Conservation (phyloP, 73 alveolate genomes). For the Strombidium stylifer region DNA sequence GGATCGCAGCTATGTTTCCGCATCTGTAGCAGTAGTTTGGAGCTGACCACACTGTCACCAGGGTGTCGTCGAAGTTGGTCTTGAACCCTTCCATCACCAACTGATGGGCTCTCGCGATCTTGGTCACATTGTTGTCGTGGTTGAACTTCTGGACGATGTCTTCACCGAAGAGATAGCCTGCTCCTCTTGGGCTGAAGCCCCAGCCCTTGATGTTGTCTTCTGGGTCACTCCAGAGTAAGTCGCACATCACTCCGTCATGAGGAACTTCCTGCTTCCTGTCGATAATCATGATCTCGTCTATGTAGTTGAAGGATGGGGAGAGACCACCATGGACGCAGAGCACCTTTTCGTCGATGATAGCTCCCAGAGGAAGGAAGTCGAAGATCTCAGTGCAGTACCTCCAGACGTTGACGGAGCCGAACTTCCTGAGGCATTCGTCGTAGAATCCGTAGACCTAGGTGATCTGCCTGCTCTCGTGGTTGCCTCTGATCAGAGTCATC, state of each 20-base stretch:
- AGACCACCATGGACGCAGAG: constrained; percentile 99
- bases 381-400: constrained; percentile 98
- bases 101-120: constrained; percentile 95
- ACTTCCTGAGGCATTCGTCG: constrained; percentile 93
- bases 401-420: constrained; percentile 97
- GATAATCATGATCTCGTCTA: constrained; percentile 86
- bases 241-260: constrained; percentile 95
- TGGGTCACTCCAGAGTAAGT: constrained; percentile 95
- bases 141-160: constrained; percentile 85
- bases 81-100: constrained; percentile 97
- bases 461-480: constrained; percentile 91
- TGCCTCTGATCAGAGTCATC: constrained; percentile 81
- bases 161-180: constrained; percentile 95
- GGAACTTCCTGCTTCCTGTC: constrained; percentile 93
- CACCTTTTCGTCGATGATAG: constrained; percentile 91
- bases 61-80: constrained; percentile 82
- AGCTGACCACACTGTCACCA: constrained; percentile 97
- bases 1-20: constrained; percentile 97
- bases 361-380: constrained; percentile 97
- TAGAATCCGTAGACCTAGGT: constrained; percentile 97
- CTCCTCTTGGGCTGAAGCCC: constrained; percentile 94
- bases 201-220: constrained; percentile 89
- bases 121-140: constrained; percentile 72
- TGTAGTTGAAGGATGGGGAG: constrained; percentile 86
- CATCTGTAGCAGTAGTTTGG: constrained; percentile 95